Percentiles rank a stretch among this genome's conserved stretches.
These are phyloP conservation scores for Pseudonitzschia delicatissima DNA, from an alignment of 108 stramenopile species.

Conservation along the genomic window DNA sequence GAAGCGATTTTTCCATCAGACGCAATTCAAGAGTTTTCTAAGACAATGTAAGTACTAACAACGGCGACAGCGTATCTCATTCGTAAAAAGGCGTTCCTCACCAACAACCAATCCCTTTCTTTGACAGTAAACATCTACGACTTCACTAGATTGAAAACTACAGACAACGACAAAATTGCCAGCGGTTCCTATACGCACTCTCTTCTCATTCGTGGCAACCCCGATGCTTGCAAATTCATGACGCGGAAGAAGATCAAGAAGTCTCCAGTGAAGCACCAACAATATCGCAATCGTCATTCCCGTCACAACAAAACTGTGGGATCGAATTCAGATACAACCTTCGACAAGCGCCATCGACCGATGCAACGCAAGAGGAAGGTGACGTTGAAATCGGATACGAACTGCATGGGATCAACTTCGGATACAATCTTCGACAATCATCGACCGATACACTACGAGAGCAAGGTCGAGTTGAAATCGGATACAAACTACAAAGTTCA, in stretches of 20 bases:
- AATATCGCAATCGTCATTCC: neutral
- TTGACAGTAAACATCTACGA: neutral
- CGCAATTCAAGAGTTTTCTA: constrained; percentile 75
- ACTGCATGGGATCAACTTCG: too few relatives aligned
- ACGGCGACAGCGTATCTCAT: too few relatives aligned
- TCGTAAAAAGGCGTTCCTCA: too few relatives aligned
- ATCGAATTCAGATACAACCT: too few relatives aligned
- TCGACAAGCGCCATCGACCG: too few relatives aligned
- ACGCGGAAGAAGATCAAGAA: constrained; percentile 17
- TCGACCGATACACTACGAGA: too few relatives aligned
- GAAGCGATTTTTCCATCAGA: constrained; percentile 74
- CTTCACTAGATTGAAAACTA: neutral
- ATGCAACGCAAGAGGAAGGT: too few relatives aligned
- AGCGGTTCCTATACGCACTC: constrained; percentile 15
- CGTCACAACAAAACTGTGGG: neutral
- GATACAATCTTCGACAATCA: too few relatives aligned
- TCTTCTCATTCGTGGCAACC: constrained; percentile 21
- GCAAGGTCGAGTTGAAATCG: too few relatives aligned
- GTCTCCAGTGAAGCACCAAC: neutral
- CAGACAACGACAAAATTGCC: neutral
- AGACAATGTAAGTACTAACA: constrained; percentile 39
- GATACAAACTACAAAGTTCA: too few relatives aligned
- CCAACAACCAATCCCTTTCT: neutral
- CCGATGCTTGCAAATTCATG: constrained; percentile 18
- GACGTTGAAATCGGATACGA: too few relatives aligned